These are phyloP conservation scores for Turritis glabra DNA, from an alignment of 345 rosid genomes.

Conservation along the genomic window DNA sequence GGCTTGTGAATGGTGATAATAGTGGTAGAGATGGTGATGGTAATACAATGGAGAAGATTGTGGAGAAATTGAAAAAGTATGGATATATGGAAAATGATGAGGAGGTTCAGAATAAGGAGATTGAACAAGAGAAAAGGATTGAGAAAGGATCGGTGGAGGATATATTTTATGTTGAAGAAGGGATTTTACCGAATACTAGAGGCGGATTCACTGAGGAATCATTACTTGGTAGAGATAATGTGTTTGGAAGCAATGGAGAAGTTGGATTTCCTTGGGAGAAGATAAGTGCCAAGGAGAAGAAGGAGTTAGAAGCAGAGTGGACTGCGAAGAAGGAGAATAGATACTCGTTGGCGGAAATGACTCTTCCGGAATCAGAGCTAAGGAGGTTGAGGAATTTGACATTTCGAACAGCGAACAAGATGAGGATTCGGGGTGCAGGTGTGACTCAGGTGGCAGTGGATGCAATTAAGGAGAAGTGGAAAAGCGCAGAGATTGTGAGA, in stretches of 20 bases:
- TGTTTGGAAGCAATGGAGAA: conserved; percentile 35
- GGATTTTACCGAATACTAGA: conserved; percentile 57
- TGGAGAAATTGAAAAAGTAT: conserved; percentile 77
- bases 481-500: conserved; percentile 70
- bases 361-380: conserved; percentile 80
- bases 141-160: conserved; percentile 87
- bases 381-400: conserved; percentile 85
- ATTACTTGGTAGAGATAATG: conserved; percentile 41
- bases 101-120: conserved; percentile 30
- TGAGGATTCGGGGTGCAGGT: conserved; percentile 63
- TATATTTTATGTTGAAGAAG: conserved; percentile 75
- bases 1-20: conserved; percentile 34
- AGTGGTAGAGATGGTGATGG: conserved; percentile 32
- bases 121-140: conserved; percentile 48
- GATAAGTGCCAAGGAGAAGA: conserved; percentile 45
- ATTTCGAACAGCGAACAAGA: conserved; percentile 57
- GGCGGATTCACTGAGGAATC: conserved; percentile 72
- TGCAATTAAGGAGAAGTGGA: conserved; percentile 75
- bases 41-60: conserved; percentile 79
- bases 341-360: conserved; percentile 72
- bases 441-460: conserved; percentile 75
- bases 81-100: conserved; percentile 57
- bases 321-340: conserved; percentile 57
- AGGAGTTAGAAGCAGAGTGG: conserved; percentile 48
- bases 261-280: conserved; percentile 88